Conservation (phyloP, 352 stramenopile genomes). For the Sclerospora graminicola region DNA sequence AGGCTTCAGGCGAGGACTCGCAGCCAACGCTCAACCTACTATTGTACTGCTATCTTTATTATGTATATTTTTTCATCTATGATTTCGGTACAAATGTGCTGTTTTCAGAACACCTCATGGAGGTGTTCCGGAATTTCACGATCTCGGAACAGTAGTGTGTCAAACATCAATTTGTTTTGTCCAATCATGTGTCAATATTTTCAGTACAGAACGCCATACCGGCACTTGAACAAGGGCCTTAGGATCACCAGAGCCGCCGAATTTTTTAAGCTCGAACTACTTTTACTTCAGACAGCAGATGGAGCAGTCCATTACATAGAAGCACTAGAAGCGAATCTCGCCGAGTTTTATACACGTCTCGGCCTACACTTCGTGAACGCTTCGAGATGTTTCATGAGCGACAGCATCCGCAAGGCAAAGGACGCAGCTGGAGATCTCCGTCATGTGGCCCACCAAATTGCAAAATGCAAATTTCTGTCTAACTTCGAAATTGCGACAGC, state of each 20-base stretch:
- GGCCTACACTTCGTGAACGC: constrained; percentile 15
- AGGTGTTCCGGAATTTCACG: too few relatives aligned
- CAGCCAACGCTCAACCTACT: too few relatives aligned
- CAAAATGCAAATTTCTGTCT: constrained; percentile 5
- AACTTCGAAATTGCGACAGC: constrained; percentile 9
- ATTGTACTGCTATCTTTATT: too few relatives aligned
- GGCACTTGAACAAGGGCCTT: too few relatives aligned
- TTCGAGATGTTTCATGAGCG: constrained; percentile 8
- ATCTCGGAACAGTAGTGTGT: too few relatives aligned
- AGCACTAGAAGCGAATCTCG: constrained; percentile 13
- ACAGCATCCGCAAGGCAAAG: constrained; percentile 11
- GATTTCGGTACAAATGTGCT: too few relatives aligned
- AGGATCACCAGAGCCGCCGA: constrained; percentile 4
- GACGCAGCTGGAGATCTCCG: constrained; percentile 10
- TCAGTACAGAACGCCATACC: too few relatives aligned
- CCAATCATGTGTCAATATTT: too few relatives aligned
- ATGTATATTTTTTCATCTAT: too few relatives aligned
- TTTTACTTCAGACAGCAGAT: constrained; percentile 12
- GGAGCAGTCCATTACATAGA: constrained; percentile 12
- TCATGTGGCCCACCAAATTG: constrained; percentile 10
- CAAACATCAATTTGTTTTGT: too few relatives aligned
- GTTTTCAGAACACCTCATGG: too few relatives aligned
- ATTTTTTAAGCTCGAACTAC: constrained; percentile 10
- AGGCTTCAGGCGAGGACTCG: too few relatives aligned
- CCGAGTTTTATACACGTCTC: constrained; percentile 12